A percentile compares a stretch with the other conserved stretches of the same genome.
Conservation (phyloP, 129 eudicot genomes). For the Heracleum sosnowskyi region DNA sequence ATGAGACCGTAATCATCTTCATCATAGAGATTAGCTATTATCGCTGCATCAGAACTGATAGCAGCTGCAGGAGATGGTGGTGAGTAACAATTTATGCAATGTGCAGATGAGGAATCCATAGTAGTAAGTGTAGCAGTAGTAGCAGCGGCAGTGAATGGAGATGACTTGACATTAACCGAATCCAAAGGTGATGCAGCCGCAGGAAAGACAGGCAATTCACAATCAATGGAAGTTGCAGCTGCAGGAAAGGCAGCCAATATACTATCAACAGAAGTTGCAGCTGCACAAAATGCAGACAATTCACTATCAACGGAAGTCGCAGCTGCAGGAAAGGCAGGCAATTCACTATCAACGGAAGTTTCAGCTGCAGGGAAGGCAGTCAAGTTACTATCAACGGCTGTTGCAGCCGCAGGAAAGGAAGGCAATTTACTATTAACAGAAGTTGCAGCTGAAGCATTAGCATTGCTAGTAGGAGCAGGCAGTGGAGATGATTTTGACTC, state of each 20-base stretch:
- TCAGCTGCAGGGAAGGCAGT: slow-evolving; percentile 31
- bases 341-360: slow-evolving; percentile 32
- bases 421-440: slow-evolving; percentile 15
- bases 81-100: neutral
- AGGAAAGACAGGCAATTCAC: slow-evolving; percentile 3
- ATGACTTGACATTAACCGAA: slow-evolving; percentile 5
- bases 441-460: slow-evolving; percentile 53
- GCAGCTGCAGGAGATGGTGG: neutral
- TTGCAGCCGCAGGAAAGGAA: neutral
- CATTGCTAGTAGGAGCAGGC: slow-evolving; percentile 23
- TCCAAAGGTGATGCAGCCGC: neutral
- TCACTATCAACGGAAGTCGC: slow-evolving; percentile 1
- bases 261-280: slow-evolving; percentile 14
- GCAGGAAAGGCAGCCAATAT: neutral
- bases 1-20: neutral
- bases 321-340: slow-evolving; percentile 7
- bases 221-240: neutral
- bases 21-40: neutral
- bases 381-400: neutral
- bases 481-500: slow-evolving; percentile 42
- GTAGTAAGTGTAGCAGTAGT: neutral
- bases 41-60: neutral
- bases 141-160: neutral
- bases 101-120: neutral
- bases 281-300: neutral